phyloP scores from a whole-genome alignment of 2,329 filamentous ascomycete genomes.

The Alternaria viburni region DNA sequence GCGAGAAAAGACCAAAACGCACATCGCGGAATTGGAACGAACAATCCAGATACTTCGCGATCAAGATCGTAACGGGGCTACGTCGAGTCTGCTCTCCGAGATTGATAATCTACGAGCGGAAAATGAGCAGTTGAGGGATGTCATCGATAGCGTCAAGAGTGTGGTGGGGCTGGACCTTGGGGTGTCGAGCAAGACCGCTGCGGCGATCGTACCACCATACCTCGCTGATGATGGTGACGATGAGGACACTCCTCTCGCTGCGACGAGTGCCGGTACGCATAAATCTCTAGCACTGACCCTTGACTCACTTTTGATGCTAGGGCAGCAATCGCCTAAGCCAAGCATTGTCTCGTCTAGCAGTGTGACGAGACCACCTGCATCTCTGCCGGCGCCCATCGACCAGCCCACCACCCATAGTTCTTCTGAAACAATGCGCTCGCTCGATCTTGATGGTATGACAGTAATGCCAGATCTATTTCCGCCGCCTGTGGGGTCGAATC shows the following conservation, averaged over 20 bases:
- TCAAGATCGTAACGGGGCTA: slow-evolving; percentile 42
- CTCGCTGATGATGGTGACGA: slow-evolving; percentile 11
- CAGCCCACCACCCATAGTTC: slow-evolving; percentile 18
- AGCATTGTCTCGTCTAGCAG: slow-evolving; percentile 21
- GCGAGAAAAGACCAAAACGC: slow-evolving; percentile 47
- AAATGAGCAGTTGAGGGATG: slow-evolving; percentile 42
- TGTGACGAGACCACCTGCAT: slow-evolving; percentile 19
- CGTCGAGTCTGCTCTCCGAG: slow-evolving; percentile 38
- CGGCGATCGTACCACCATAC: background rate
- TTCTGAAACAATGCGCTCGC: slow-evolving; percentile 4
- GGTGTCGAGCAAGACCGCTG: slow-evolving; percentile 17
- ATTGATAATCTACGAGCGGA: slow-evolving; percentile 41
- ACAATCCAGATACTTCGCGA: slow-evolving; percentile 44
- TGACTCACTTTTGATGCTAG: slow-evolving; percentile 33
- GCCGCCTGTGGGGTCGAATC: slow-evolving; percentile 3
- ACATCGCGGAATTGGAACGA: slow-evolving; percentile 46
- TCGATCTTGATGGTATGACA: slow-evolving; percentile 45
- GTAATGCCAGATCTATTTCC: slow-evolving; percentile 21
- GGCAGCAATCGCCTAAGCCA: slow-evolving; percentile 29
- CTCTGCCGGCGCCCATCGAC: slow-evolving; percentile 15
- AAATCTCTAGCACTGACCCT: background rate
- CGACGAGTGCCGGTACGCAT: slow-evolving; percentile 36
- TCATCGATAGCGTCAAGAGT: slow-evolving; percentile 45
- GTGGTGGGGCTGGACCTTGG: slow-evolving; percentile 33
- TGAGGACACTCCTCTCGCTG: slow-evolving; percentile 21